Evolutionary conservation across 345 rosid species (phyloP).

Genomic region (Trapa incisa): DNA sequence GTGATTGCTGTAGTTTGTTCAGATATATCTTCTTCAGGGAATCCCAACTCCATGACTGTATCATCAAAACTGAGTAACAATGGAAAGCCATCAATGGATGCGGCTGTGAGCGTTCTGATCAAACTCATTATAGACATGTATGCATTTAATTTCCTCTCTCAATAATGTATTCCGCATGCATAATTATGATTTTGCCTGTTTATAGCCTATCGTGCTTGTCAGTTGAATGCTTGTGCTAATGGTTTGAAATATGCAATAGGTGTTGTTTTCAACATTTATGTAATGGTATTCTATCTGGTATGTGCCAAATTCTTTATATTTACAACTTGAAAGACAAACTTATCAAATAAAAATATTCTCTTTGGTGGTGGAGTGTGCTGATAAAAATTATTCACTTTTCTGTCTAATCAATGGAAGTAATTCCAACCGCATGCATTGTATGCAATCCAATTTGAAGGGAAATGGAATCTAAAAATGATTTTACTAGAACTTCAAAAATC

Average conservation of each 20-base stretch:
- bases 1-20: constrained; percentile 94
- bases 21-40: constrained; percentile 52
- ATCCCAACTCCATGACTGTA: constrained; percentile 46
- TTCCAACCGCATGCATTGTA: background rate
- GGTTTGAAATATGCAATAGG: background rate
- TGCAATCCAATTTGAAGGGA: background rate
- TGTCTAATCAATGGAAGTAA: background rate
- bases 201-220: background rate
- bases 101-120: constrained; percentile 94
- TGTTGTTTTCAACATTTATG: background rate
- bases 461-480: background rate
- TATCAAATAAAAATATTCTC: background rate
- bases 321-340: background rate
- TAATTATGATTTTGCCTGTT: background rate
- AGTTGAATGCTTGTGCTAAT: background rate
- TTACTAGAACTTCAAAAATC: background rate
- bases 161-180: background rate
- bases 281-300: background rate
- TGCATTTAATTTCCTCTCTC: constrained; percentile 7
- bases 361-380: background rate
- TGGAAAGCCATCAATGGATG: constrained; percentile 89
- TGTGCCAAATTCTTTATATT: background rate
- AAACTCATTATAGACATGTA: constrained; percentile 98
- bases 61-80: constrained; percentile 71
- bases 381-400: no score